phyloP scores from a whole-genome alignment of 2,329 filamentous ascomycete species.

The Botrytis fragariae region DNA sequence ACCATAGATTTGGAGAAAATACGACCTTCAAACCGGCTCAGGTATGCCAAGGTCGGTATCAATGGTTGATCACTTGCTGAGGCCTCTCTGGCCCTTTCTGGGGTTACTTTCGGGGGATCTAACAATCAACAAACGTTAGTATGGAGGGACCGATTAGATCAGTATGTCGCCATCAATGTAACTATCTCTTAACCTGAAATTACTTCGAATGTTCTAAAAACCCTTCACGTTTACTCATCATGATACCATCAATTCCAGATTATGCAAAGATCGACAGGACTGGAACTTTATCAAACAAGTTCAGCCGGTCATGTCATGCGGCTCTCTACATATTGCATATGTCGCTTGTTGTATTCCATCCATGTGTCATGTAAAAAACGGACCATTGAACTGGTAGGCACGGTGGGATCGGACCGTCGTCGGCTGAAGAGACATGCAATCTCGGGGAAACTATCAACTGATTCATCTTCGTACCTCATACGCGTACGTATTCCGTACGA shows the following conservation, averaged over 20 bases:
- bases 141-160: neutral
- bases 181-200: neutral
- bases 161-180: neutral
- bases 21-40: neutral
- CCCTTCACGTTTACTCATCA: neutral
- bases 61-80: neutral
- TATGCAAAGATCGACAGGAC: constrained; percentile 14
- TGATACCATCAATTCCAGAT: neutral
- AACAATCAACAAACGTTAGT: neutral
- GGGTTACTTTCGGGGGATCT: neutral
- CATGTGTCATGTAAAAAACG: constrained; percentile 2
- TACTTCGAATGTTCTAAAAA: neutral
- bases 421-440: constrained; percentile 5
- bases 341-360: neutral
- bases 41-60: neutral
- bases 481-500: constrained; percentile 2
- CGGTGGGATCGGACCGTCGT: constrained; percentile 15
- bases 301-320: constrained; percentile 17
- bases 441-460: neutral
- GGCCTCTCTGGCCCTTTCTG: neutral
- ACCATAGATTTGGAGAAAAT: neutral
- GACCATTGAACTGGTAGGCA: neutral
- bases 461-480: constrained; percentile 14
- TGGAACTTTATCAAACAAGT: neutral
- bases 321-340: constrained; percentile 10